A percentile compares a stretch with the other conserved stretches of the same genome.
Evolutionary conservation across 805 yeast species (phyloP).

Genomic region (Ogataea trehalophila): DNA sequence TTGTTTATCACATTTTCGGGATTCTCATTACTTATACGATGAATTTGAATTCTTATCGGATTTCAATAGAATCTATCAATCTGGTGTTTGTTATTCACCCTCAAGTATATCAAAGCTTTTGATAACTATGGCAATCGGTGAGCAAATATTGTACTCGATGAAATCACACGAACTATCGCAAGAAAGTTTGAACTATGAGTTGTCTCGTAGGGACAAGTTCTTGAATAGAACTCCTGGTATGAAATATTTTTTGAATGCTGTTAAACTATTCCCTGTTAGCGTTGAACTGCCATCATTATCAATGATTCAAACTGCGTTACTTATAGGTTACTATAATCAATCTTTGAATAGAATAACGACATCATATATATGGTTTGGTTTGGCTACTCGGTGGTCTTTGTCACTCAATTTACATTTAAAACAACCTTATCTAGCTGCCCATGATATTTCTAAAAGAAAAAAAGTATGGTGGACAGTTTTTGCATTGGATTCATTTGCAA

Average conservation of each 20-base stretch:
- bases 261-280: constrained; percentile 20
- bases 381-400: constrained; percentile 30
- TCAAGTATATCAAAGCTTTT: constrained; percentile 13
- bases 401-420: constrained; percentile 31
- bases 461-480: constrained; percentile 38
- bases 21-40: constrained; percentile 23
- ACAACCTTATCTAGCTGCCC: constrained; percentile 9
- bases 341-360: constrained; percentile 34
- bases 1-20: constrained; percentile 15
- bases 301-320: constrained; percentile 30
- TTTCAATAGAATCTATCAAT: constrained; percentile 17
- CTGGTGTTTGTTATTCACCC: constrained; percentile 15
- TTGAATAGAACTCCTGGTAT: constrained; percentile 27
- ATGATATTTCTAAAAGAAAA: constrained; percentile 29
- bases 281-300: constrained; percentile 31
- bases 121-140: constrained; percentile 24
- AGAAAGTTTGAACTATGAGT: constrained; percentile 12
- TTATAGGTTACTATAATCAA: constrained; percentile 33
- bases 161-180: constrained; percentile 16
- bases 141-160: constrained; percentile 18
- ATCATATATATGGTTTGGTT: constrained; percentile 31
- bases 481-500: constrained; percentile 32
- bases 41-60: constrained; percentile 15
- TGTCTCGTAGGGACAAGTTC: constrained; percentile 13
- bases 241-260: constrained; percentile 25